phyloP scores from a whole-genome alignment of 225 moss, liverwort and hornwort genomes.

The Bryum argenteum region DNA sequence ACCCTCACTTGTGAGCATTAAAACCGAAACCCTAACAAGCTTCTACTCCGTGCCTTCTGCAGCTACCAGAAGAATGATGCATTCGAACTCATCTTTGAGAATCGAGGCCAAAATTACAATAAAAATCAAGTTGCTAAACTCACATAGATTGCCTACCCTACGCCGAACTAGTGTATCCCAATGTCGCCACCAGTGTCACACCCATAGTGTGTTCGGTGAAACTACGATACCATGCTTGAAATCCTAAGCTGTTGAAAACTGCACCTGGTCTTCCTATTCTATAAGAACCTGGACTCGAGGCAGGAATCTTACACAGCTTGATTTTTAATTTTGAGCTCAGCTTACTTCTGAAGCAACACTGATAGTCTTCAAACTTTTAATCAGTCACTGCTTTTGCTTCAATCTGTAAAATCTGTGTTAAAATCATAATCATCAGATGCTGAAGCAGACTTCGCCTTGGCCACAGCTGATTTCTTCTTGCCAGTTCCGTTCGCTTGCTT shows the following conservation, averaged over 20 bases:
- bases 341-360: conserved; percentile 15
- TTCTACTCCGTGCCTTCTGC: too few relatives aligned
- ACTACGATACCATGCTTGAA: conserved; percentile 14
- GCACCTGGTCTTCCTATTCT: neutral
- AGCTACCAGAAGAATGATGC: too few relatives aligned
- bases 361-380: conserved; percentile 26
- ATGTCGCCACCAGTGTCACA: conserved; percentile 15
- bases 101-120: conserved; percentile 42
- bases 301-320: conserved; percentile 25
- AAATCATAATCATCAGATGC: conserved; percentile 62
- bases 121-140: conserved; percentile 29
- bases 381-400: conserved; percentile 12
- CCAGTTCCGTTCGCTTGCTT: conserved; percentile 27
- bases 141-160: conserved; percentile 44
- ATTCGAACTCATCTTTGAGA: conserved; percentile 6
- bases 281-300: conserved; percentile 13
- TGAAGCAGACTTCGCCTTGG: conserved; percentile 29
- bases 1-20: too few relatives aligned
- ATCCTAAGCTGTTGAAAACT: conserved; percentile 19
- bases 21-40: too few relatives aligned
- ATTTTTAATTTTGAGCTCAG: conserved; percentile 11
- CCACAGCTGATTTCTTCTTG: conserved; percentile 38
- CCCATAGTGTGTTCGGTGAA: conserved; percentile 19
- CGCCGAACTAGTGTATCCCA: conserved; percentile 37
- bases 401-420: conserved; percentile 51